phyloP scores from a whole-genome alignment of 1,284 basidiomycete genomes.

The Boletus holoroseus region DNA sequence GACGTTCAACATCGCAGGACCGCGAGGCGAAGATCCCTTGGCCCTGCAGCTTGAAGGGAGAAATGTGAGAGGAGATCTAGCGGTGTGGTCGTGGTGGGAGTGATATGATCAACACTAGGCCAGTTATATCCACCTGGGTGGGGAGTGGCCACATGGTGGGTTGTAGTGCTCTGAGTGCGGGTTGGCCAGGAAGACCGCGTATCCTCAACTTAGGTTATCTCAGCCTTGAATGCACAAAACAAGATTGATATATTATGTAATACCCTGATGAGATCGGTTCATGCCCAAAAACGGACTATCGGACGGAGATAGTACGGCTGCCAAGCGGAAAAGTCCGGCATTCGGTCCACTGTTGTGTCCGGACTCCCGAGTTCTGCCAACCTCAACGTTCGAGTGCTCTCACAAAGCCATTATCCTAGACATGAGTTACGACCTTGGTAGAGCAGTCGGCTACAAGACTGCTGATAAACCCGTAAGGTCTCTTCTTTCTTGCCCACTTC shows the following conservation, averaged over 20 bases:
- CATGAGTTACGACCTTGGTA: constrained; percentile 31
- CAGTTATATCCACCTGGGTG: background rate
- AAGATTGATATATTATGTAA: no score
- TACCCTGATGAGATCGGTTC: no score
- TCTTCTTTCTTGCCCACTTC: background rate
- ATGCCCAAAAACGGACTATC: no score
- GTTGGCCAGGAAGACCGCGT: background rate
- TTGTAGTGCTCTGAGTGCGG: no score
- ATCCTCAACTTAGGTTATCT: background rate
- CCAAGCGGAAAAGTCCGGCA: no score
- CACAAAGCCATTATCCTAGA: no score
- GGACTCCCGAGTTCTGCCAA: background rate
- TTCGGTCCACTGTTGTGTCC: background rate
- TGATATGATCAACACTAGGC: background rate
- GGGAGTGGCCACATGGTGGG: background rate
- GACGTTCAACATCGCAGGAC: constrained; percentile 13
- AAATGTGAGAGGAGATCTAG: background rate
- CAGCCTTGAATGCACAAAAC: background rate
- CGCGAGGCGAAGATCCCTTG: background rate
- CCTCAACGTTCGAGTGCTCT: no score
- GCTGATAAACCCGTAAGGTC: constrained; percentile 23
- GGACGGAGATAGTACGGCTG: no score
- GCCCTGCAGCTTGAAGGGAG: constrained; percentile 4
- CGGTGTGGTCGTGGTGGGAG: background rate
- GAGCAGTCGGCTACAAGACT: constrained; percentile 23